These are phyloP conservation scores for Ceratobasidium sp. DNA, from an alignment of 1,284 basidiomycete species.

Conservation along the genomic window DNA sequence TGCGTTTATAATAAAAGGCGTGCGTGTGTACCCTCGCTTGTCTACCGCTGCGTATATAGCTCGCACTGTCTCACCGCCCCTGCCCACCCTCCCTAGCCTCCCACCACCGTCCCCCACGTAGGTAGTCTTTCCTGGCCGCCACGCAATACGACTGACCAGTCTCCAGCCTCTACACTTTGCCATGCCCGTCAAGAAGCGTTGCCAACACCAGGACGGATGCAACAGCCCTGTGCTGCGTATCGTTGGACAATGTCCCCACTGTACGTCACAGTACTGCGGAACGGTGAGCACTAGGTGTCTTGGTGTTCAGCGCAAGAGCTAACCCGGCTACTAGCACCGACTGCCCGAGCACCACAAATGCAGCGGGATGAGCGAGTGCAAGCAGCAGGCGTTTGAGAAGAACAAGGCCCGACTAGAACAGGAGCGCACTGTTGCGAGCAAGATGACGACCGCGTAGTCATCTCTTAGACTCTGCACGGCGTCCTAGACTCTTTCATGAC, in stretches of 20 bases:
- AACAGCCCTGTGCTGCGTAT: constrained; percentile 80
- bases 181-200: constrained; percentile 86
- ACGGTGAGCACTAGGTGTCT: constrained; percentile 63
- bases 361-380: constrained; percentile 79
- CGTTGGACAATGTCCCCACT: constrained; percentile 83
- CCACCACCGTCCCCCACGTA: constrained; percentile 20
- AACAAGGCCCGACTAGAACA: constrained; percentile 87
- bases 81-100: neutral
- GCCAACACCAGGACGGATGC: constrained; percentile 76
- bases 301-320: constrained; percentile 24
- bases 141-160: constrained; percentile 3
- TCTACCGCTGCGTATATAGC: constrained; percentile 15
- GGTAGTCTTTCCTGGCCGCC: neutral
- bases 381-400: constrained; percentile 83
- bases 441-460: constrained; percentile 79
- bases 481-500: constrained; percentile 24
- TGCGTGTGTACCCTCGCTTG: neutral
- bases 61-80: neutral
- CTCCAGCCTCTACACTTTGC: constrained; percentile 48
- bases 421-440: constrained; percentile 84
- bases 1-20: neutral
- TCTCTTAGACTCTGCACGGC: constrained; percentile 45
- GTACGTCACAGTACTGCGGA: constrained; percentile 77
- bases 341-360: constrained; percentile 85
- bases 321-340: constrained; percentile 67